phyloP scores from a whole-genome alignment of 805 yeast genomes.

The Yarrowia keelungensis region DNA sequence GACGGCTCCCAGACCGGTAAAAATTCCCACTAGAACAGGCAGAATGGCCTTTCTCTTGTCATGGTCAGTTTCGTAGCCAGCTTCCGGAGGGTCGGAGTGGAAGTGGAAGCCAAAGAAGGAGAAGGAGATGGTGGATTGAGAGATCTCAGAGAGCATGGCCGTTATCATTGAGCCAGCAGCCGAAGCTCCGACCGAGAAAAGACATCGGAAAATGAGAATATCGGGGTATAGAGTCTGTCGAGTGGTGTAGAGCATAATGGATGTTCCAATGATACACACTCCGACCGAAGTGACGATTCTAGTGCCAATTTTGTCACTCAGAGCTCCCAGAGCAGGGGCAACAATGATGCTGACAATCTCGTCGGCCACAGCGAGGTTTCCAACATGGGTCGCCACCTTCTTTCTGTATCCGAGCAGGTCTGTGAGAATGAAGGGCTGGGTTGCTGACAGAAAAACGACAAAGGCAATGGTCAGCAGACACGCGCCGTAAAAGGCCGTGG shows the following conservation, averaged over 20 bases:
- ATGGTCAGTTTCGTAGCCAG: conserved; percentile 40
- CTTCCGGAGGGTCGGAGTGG: conserved; percentile 42
- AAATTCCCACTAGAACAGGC: conserved; percentile 66
- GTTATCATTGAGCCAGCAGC: conserved; percentile 64
- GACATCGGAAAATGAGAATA: conserved; percentile 58
- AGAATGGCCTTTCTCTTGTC: conserved; percentile 58
- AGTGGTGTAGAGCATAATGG: conserved; percentile 60
- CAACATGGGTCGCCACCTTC: conserved; percentile 55
- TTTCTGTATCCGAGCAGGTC: conserved; percentile 50
- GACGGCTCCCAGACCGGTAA: conserved; percentile 72
- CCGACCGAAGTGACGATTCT: conserved; percentile 60
- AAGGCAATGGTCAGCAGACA: conserved; percentile 55
- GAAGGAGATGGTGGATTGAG: conserved; percentile 42
- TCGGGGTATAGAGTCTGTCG: conserved; percentile 58
- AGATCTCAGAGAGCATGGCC: conserved; percentile 63
- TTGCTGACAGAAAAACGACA: conserved; percentile 54
- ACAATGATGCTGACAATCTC: conserved; percentile 61
- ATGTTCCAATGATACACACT: conserved; percentile 56
- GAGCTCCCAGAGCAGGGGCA: conserved; percentile 69
- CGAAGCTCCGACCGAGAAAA: conserved; percentile 68
- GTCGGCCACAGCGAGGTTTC: conserved; percentile 62
- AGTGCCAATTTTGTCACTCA: conserved; percentile 69
- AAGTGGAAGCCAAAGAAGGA: conserved; percentile 48
- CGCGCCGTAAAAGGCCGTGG: conserved; percentile 34
- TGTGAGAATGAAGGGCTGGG: conserved; percentile 56